A percentile compares a stretch with the other conserved stretches of the same genome.
Evolutionary conservation across 768 basidiomycete species (phyloP).

Genomic region (Boletus sp.): DNA sequence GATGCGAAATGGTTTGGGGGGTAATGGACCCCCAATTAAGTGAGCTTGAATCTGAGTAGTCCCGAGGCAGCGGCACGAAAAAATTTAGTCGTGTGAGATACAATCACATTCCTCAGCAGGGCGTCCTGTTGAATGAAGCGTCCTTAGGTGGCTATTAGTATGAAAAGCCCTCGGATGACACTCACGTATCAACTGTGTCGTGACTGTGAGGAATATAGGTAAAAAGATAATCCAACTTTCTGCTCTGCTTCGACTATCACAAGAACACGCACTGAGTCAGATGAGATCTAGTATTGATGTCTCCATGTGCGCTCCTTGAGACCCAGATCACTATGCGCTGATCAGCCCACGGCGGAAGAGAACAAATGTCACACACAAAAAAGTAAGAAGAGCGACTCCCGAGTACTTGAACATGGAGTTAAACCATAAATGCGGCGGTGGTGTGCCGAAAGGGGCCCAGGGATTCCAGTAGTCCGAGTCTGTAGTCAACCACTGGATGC

Average conservation of each 20-base stretch:
- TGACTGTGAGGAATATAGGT: background rate
- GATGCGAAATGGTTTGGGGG: too few relatives aligned
- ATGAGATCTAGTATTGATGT: background rate
- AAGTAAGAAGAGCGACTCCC: background rate
- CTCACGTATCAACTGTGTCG: background rate
- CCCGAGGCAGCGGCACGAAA: background rate
- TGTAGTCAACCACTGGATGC: background rate
- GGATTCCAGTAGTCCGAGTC: background rate
- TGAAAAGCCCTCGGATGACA: background rate
- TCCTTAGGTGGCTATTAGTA: background rate
- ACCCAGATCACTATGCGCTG: background rate
- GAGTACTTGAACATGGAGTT: background rate
- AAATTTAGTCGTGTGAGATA: background rate
- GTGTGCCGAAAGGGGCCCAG: too few relatives aligned
- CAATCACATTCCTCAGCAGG: slow-evolving; percentile 42
- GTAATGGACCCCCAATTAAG: too few relatives aligned
- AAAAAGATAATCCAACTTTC: background rate
- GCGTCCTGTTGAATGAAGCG: slow-evolving; percentile 39
- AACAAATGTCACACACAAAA: background rate
- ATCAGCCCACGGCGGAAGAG: background rate
- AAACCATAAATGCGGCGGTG: background rate
- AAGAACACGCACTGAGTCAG: background rate
- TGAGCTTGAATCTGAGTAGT: too few relatives aligned
- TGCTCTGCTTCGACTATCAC: background rate
- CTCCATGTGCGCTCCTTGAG: background rate